Evolutionary conservation across 306 rosid genomes (phyloP), one percentile per base, ranked within the genome.

Genomic region (Begonia peltatifolia): DNA sequence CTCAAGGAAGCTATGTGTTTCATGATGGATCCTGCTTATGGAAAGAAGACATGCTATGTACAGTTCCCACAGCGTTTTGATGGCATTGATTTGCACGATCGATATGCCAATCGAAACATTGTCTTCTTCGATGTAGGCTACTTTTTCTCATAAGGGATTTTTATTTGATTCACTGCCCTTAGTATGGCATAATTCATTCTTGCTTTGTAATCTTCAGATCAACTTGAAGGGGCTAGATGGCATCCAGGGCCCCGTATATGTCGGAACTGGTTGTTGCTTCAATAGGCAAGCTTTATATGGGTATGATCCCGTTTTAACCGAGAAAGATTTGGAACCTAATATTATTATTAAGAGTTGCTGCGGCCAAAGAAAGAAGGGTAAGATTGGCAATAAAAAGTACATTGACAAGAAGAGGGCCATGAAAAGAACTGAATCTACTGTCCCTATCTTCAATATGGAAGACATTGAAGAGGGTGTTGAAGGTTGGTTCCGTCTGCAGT

Each of bases 211-310:
- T 56, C 56, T 47, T 58, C 81, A 86, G 99, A 86, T 92, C 73
- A 92, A 92, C 78, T 67, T 92, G 96, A 92, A 92, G 63, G 99
- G 99, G 60, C 79, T 50, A 49, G 99, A 92, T 73, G 99, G 99
- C 68, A 59, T 92, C 78, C 99, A 92, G 68, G 99, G 99, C 69
- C 96, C 99, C 9, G 96, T 86, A 67, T 92, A 92, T 66, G 99
- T 92, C 69, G 99, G 99, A 76, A 92, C 96, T 51, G 99, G 99
- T 76, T 86, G 99, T 52, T 92, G 99, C 81, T 86, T 92, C 84
- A 92, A 86, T 65, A 82, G 99, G 82, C 96, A 92, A 76, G 99
- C 99, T 60, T 49, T 92, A 47, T 92, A 92, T 70, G 99, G 99
- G 59, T 83, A 92, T 47, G 96, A 92, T 73, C 99, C 99, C 3